Evolutionary conservation across 2,329 filamentous ascomycete species (phyloP), one percentile per base, ranked within the genome.

Genomic region (Cercospora janseana): DNA sequence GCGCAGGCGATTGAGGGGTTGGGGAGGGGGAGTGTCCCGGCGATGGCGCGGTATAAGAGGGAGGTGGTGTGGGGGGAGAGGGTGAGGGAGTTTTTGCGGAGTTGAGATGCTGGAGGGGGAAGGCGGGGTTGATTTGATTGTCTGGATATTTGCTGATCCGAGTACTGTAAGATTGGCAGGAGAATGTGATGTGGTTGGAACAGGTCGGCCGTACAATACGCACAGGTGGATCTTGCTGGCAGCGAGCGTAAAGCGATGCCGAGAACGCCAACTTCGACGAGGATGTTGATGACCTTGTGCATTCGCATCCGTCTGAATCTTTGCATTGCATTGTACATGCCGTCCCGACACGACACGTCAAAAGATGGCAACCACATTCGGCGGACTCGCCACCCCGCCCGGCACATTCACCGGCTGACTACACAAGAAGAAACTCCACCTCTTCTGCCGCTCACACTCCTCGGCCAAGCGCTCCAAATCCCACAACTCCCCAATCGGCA

Each of bases 1-100:
- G 79, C 76, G 0, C 57, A 66, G 27, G 81, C 81, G 2, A 80
- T 84, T 61, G 80, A 85, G 50, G 82, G 82, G 1, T 60, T 85
- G 59, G 73, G 70, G 27, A 66, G 63, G 43, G 82, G 82, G 0
- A 83, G 69, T 70, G 77, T 77, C 37, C 81, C 81, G 1, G 70
- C 65, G 13, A 83, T 85, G 65, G 69, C 72, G 53, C 70, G 74
- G 38, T 85, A 86, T 62, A 86, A 85, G 66, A 67, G 75, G 23
- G 72, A 72, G 6, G 70, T 76, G 12, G 71, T 79, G 0, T 83
- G 80, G 80, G 79, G 76, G 7, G 71, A 78, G 32, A 75, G 74
- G 47, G 75, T 81, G 9, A 75, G 74, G 62, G 68, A 67, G 40
- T 82, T 73, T 67, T 59, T 82, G 42, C 23, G 42, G 18, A 45